These are phyloP conservation scores for Fusarium sacchari DNA, from an alignment of 2,329 filamentous ascomycete species.

Conservation along the genomic window DNA sequence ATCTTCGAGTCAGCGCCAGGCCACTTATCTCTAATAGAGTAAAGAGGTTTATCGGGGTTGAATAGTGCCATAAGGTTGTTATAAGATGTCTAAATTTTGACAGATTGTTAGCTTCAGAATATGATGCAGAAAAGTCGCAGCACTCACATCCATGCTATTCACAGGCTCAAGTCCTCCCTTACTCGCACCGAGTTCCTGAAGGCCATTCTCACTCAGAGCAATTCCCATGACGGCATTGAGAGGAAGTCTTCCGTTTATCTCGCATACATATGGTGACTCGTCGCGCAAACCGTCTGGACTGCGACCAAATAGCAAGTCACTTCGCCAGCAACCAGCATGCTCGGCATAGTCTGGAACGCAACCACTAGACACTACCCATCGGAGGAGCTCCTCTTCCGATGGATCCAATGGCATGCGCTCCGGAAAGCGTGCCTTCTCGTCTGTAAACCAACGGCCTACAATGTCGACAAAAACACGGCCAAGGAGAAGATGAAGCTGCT, in stretches of 20 bases:
- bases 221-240: conserved; percentile 14
- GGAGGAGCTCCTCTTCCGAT: conserved; percentile 9
- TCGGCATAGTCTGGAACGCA: not conserved
- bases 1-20: conserved; percentile 17
- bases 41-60: conserved; percentile 8
- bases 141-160: conserved; percentile 9
- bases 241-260: conserved; percentile 25
- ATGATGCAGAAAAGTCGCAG: accelerated
- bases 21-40: conserved; percentile 7
- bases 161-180: not conserved
- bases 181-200: conserved; percentile 7
- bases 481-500: conserved; percentile 9
- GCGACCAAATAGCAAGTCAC: conserved; percentile 18
- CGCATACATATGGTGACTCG: conserved; percentile 15
- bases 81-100: not conserved
- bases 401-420: conserved; percentile 25
- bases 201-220: not conserved
- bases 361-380: conserved; percentile 3
- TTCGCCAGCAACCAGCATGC: conserved; percentile 26
- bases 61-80: conserved; percentile 6
- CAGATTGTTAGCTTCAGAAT: not conserved
- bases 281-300: not conserved
- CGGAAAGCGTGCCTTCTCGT: conserved; percentile 7
- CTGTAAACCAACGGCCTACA: conserved; percentile 20
- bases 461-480: conserved; percentile 19